A percentile compares a stretch with the other conserved stretches of the same genome.
phyloP scores from a whole-genome alignment of 148 eudicot genomes.

The Rhododendron henanense region DNA sequence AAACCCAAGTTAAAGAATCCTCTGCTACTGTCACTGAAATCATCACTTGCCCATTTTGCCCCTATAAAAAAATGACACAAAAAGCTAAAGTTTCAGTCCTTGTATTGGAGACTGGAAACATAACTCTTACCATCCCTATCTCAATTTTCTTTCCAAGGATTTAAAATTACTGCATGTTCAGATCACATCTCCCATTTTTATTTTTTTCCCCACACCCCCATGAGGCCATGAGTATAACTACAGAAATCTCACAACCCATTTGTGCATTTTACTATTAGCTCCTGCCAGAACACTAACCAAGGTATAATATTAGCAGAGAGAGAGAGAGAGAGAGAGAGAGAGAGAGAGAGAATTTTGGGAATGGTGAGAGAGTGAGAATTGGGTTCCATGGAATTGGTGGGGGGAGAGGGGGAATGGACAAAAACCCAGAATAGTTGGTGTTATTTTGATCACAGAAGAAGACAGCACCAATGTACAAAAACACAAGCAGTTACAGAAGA shows the following conservation, averaged over 20 bases:
- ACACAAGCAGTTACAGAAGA: slow-evolving; percentile 25
- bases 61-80: slow-evolving; percentile 24
- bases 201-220: slow-evolving; percentile 38
- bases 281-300: slow-evolving; percentile 26
- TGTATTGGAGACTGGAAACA: slow-evolving; percentile 91
- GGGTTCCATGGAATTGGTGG: slow-evolving; percentile 14
- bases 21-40: not conserved
- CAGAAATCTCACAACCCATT: slow-evolving; percentile 31
- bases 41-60: slow-evolving; percentile 12
- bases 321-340: not conserved
- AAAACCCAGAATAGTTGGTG: slow-evolving; percentile 14
- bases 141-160: slow-evolving; percentile 7
- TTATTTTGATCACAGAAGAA: slow-evolving; percentile 35
- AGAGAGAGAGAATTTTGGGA: not conserved
- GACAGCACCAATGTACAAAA: slow-evolving; percentile 38
- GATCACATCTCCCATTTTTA: slow-evolving; percentile 37
- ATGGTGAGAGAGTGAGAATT: slow-evolving; percentile 28
- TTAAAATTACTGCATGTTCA: slow-evolving; percentile 35
- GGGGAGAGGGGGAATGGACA: slow-evolving; percentile 19
- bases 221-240: slow-evolving; percentile 51
- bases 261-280: slow-evolving; percentile 20
- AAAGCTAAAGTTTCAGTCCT: slow-evolving; percentile 62
- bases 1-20: slow-evolving; percentile 43
- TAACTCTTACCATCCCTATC: slow-evolving; percentile 18
- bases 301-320: slow-evolving; percentile 20